A percentile compares a stretch with the other conserved stretches of the same genome.
phyloP scores from a whole-genome alignment of 1,139 yeast species.

The Saccharomyces hybrid region DNA sequence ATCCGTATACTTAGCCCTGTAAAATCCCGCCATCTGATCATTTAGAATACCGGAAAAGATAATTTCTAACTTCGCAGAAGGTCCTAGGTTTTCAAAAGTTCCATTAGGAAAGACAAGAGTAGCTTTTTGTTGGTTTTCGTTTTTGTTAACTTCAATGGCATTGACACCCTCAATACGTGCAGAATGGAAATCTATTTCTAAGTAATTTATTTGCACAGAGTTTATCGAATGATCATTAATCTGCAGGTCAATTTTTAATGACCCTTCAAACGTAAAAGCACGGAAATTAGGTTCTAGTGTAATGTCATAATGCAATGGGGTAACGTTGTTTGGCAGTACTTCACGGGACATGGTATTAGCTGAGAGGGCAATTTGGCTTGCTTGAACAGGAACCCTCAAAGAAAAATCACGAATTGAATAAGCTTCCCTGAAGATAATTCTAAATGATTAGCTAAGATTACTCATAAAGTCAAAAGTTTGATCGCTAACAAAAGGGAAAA shows the following conservation, averaged over 20 bases:
- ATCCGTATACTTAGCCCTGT: constrained; percentile 60
- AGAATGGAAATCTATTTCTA: constrained; percentile 52
- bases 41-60: constrained; percentile 62
- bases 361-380: constrained; percentile 1
- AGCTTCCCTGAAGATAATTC: not conserved
- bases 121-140: constrained; percentile 54
- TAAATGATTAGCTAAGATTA: not conserved
- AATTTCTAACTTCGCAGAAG: constrained; percentile 38
- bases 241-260: constrained; percentile 51
- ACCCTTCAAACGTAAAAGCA: constrained; percentile 61
- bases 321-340: constrained; percentile 60
- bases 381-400: not conserved
- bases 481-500: not conserved
- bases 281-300: constrained; percentile 63
- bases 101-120: constrained; percentile 49
- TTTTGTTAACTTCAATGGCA: constrained; percentile 32
- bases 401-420: not conserved
- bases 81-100: constrained; percentile 32
- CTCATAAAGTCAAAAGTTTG: not conserved
- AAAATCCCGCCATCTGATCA: constrained; percentile 81
- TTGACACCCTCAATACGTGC: constrained; percentile 40
- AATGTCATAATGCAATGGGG: constrained; percentile 60
- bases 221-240: constrained; percentile 39
- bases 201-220: constrained; percentile 39
- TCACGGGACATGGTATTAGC: constrained; percentile 35